These are phyloP conservation scores for Thielaviopsis cerberus DNA, from an alignment of 2,329 filamentous ascomycete species.

Conservation along the genomic window DNA sequence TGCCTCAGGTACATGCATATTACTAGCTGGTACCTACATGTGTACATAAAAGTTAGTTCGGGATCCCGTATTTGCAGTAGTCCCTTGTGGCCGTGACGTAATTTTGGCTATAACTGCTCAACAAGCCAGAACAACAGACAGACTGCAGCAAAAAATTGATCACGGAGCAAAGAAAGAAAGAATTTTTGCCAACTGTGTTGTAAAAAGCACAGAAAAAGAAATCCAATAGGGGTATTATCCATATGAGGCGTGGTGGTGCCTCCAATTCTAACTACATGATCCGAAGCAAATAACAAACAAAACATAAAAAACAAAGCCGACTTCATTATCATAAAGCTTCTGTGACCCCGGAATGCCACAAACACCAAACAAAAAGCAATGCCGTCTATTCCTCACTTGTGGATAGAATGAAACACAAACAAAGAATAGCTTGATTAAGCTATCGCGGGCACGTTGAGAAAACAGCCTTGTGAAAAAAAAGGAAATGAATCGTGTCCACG, in stretches of 20 bases:
- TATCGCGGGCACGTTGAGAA: not conserved
- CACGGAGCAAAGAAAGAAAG: conserved; percentile 16
- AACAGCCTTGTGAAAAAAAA: not conserved
- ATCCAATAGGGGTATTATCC: conserved; percentile 1
- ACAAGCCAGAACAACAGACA: not conserved
- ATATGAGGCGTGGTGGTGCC: not conserved
- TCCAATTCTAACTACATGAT: conserved; percentile 9
- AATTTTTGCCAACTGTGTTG: not conserved
- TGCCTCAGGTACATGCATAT: too few relatives aligned
- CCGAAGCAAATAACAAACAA: conserved; percentile 4
- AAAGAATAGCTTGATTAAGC: not conserved
- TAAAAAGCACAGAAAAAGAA: not conserved
- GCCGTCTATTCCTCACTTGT: not conserved
- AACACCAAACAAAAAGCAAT: conserved; percentile 1
- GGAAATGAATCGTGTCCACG: not conserved
- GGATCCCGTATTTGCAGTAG: not conserved
- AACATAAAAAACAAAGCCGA: conserved; percentile 5
- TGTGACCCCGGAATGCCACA: conserved; percentile 5
- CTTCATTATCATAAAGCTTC: conserved; percentile 11
- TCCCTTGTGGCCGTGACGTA: not conserved
- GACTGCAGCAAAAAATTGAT: not conserved
- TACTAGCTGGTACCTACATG: too few relatives aligned
- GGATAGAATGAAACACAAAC: not conserved
- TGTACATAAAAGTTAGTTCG: too few relatives aligned
- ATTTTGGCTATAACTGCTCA: too few relatives aligned